A percentile compares a stretch with the other conserved stretches of the same genome.
phyloP scores from a whole-genome alignment of 2,329 filamentous ascomycete genomes.

The Botrytis pseudocinerea region DNA sequence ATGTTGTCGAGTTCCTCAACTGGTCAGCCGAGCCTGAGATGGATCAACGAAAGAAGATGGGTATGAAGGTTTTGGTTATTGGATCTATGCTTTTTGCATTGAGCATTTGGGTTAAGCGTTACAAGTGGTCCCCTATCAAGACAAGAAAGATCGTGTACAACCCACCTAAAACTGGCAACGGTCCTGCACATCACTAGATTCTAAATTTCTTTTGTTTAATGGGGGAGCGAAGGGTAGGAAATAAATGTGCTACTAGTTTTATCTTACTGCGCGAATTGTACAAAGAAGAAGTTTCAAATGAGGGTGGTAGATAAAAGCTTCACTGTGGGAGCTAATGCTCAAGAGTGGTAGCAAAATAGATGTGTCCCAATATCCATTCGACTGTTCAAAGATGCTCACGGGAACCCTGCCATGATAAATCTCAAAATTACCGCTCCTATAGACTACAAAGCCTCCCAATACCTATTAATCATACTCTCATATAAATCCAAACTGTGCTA shows the following conservation, averaged over 20 bases:
- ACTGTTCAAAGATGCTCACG: not conserved
- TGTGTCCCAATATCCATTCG: conserved; percentile 37
- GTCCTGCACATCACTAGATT: conserved; percentile 32
- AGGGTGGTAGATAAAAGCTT: conserved; percentile 30
- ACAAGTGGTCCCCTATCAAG: conserved; percentile 98
- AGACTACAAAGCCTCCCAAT: not conserved
- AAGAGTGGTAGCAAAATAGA: conserved; percentile 34
- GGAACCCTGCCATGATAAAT: not conserved
- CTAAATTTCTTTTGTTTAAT: conserved; percentile 35
- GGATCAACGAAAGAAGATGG: conserved; percentile 99
- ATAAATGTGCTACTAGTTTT: conserved; percentile 42
- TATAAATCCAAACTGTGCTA: not conserved
- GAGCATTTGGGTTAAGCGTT: conserved; percentile 97
- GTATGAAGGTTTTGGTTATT: conserved; percentile 89
- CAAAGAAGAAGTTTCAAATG: conserved; percentile 30
- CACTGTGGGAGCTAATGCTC: conserved; percentile 31
- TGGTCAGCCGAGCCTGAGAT: conserved; percentile 99
- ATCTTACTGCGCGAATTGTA: conserved; percentile 37
- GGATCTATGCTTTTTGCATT: conserved; percentile 77
- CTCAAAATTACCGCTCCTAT: not conserved
- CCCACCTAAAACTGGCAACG: conserved; percentile 53
- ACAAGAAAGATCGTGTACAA: conserved; percentile 89
- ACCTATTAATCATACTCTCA: not conserved
- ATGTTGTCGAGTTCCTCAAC: conserved; percentile 98
- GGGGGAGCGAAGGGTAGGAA: conserved; percentile 29